A percentile compares a stretch with the other conserved stretches of the same genome.
Evolutionary conservation across 441 rosid species (phyloP).

Genomic region (Rhodomyrtus psidioides): DNA sequence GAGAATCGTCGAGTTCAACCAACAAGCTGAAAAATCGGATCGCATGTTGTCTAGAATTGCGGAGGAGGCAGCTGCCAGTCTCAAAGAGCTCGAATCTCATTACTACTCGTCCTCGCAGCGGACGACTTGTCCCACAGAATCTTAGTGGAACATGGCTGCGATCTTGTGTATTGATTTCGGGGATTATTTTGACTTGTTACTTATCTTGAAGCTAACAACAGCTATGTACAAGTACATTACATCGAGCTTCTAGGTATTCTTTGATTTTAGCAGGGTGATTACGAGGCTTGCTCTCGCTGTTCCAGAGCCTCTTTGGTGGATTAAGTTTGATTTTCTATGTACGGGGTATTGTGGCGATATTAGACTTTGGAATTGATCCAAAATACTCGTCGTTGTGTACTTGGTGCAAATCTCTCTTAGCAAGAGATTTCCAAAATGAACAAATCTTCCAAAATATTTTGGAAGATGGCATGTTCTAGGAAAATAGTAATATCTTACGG

Average conservation of each 20-base stretch:
- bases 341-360: too few relatives aligned
- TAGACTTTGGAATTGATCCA: too few relatives aligned
- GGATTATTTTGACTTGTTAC: not conserved
- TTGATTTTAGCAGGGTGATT: not conserved
- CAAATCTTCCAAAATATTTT: too few relatives aligned
- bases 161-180: not conserved
- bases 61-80: conserved; percentile 78
- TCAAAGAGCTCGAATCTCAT: conserved; percentile 79
- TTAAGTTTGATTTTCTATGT: too few relatives aligned
- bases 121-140: conserved; percentile 15
- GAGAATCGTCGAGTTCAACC: conserved; percentile 56
- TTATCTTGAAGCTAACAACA: not conserved
- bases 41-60: conserved; percentile 55
- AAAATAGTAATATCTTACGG: not conserved
- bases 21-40: conserved; percentile 58
- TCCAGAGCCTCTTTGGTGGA: too few relatives aligned
- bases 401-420: too few relatives aligned
- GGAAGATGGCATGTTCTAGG: too few relatives aligned
- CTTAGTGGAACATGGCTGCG: not conserved
- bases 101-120: conserved; percentile 69
- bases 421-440: too few relatives aligned
- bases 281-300: too few relatives aligned
- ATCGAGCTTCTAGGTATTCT: not conserved
- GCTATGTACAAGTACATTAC: not conserved
- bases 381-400: too few relatives aligned